Base-by-base conservation (phyloP, 352 stramenopile genomes). In the Saprolegnia diclina region DNA sequence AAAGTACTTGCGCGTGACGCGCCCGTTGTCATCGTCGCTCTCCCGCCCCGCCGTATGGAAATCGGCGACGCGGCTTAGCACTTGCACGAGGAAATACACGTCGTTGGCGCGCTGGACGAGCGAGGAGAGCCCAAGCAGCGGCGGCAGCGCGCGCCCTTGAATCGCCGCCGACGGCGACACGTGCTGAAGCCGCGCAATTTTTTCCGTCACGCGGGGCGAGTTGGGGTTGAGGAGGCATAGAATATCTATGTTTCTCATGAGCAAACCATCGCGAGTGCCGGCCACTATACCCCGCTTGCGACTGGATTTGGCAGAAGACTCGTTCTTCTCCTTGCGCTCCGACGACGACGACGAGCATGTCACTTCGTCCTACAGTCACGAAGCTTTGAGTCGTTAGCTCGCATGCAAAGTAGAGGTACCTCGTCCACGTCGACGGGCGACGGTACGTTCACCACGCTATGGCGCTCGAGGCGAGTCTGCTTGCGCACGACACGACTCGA, bases 151-250 rank as follows among this genome's bases (percentile, higher is more conserved):
- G 18, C 21, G 40, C 7, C n/a, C 40, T n/a, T 9, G 10, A 14
- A 38, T 24, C 10, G 37, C 4, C 37, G 45, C 21, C 32, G 24
- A 22, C 63, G 63, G 18, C 16, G 63, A 52, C 38, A 50, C 26
- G 5, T 53, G 18, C 63, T 59, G 13, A 24, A 42, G 52, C 35
- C 35, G 24, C 24, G 52, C 52, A 14, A 59, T 9, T 24, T 59
- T 59, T 2, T 16, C 52, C 3, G 52, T 24, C 13, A 59, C 52
- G 13, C 52, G 52, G 13, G 52, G 52, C 19, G 52, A 59, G 45
- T 69, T 69, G 14, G 63, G 63, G 42, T 69, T 69, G 11, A 69
- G 54, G 11, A 69, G 46, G 21, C 63, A 69, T 4, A 38, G 53
- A 18, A 69, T 42, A 22, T 69, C 63, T 69, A 65, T 18, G 2